phyloP scores from a whole-genome alignment of 2,329 filamentous ascomycete genomes.

The Pyrenochaeta sp. region DNA sequence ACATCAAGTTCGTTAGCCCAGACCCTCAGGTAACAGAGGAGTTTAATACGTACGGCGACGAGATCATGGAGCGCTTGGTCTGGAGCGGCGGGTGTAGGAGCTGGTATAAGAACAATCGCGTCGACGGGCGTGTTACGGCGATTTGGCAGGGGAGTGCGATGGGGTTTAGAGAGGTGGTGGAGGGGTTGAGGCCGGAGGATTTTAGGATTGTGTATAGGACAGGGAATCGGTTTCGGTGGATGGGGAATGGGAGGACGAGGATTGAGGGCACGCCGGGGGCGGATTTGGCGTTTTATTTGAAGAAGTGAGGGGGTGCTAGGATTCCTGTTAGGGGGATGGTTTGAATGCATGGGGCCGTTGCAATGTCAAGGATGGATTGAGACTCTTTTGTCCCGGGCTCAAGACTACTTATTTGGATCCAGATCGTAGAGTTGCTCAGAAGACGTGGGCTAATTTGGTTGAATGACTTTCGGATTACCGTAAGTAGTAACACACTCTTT shows the following conservation, averaged over 20 bases:
- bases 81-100: slow-evolving; percentile 14
- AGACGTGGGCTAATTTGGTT: too few species aligned
- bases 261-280: neutral
- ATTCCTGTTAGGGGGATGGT: too few species aligned
- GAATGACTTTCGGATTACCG: too few species aligned
- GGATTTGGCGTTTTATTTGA: neutral
- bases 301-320: neutral
- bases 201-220: neutral
- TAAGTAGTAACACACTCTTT: neutral
- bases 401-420: too few species aligned
- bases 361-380: too few species aligned
- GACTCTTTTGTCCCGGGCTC: too few species aligned
- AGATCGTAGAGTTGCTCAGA: too few species aligned
- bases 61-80: slow-evolving; percentile 15
- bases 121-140: neutral
- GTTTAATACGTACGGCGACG: neutral
- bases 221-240: neutral
- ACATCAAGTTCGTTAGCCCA: slow-evolving; percentile 8
- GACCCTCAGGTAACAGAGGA: neutral
- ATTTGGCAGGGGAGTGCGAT: neutral
- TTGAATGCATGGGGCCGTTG: too few species aligned
- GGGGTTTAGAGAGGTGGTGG: neutral
- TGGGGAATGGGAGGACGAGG: neutral
- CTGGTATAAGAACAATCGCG: slow-evolving; percentile 15
- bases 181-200: neutral